Percentiles rank a stretch among this genome's conserved stretches.
Conservation (phyloP, 768 basidiomycete species). For the Mycena metata region DNA sequence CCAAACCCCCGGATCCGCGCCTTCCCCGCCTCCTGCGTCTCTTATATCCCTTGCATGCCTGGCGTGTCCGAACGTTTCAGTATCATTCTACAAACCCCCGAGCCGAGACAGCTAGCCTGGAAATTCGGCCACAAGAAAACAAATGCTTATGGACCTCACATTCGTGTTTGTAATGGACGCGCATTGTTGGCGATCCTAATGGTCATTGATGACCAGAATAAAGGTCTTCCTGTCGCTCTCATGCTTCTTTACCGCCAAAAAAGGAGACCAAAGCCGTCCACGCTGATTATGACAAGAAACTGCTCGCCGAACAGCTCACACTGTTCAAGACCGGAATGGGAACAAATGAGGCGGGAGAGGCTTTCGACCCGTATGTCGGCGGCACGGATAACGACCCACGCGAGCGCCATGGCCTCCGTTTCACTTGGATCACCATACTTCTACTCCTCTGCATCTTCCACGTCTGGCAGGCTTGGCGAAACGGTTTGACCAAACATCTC, state of each 20-base stretch:
- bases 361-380: constrained; percentile 24
- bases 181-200: constrained; percentile 49
- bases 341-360: background rate
- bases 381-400: constrained; percentile 48
- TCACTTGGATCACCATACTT: constrained; percentile 26
- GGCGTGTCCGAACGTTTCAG: background rate
- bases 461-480: constrained; percentile 50
- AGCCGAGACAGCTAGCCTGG: constrained; percentile 38
- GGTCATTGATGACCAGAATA: constrained; percentile 45
- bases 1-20: background rate
- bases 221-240: constrained; percentile 49
- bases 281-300: constrained; percentile 21
- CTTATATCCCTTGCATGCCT: background rate
- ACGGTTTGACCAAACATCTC: constrained; percentile 45
- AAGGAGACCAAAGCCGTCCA: constrained; percentile 40
- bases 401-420: constrained; percentile 44
- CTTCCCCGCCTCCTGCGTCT: background rate
- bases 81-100: constrained; percentile 1
- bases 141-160: constrained; percentile 44
- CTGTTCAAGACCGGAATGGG: background rate
- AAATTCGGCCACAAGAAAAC: constrained; percentile 43
- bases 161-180: constrained; percentile 42
- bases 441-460: constrained; percentile 54
- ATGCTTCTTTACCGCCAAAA: constrained; percentile 43
- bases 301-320: background rate